A percentile compares a stretch with the other conserved stretches of the same genome.
Evolutionary conservation across 495 filamentous ascomycete species (phyloP).

Genomic region (Tuber magnatum): DNA sequence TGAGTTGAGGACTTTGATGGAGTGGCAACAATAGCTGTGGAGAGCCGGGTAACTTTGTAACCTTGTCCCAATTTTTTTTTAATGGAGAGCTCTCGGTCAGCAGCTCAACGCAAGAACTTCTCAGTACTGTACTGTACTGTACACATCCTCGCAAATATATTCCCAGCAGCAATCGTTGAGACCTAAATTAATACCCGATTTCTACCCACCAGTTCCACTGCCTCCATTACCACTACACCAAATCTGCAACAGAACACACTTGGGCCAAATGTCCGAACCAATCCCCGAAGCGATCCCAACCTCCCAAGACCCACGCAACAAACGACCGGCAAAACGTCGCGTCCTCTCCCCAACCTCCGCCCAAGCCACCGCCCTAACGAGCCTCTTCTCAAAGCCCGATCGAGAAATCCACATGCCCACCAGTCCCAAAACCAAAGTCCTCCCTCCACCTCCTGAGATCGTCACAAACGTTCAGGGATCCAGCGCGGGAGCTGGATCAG

Average conservation of each 20-base stretch:
- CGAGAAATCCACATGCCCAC: constrained; percentile 59
- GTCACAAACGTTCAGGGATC: constrained; percentile 93
- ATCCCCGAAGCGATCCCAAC: constrained; percentile 42
- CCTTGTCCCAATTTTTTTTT: not conserved
- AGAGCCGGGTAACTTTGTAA: not conserved
- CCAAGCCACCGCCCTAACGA: constrained; percentile 59
- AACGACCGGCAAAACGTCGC: constrained; percentile 70
- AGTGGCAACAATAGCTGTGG: not conserved
- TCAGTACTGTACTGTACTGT: too few species aligned
- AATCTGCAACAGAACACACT: not conserved
- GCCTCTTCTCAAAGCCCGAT: constrained; percentile 76
- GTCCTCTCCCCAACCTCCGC: constrained; percentile 58
- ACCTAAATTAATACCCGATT: not conserved
- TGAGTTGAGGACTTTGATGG: not conserved
- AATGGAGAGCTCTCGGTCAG: not conserved
- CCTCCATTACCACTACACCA: not conserved
- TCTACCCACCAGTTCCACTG: not conserved
- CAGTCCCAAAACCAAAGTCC: constrained; percentile 20
- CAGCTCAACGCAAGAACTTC: not conserved
- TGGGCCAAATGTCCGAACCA: not conserved
- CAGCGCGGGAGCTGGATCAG: constrained; percentile 78
- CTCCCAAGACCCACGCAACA: constrained; percentile 65
- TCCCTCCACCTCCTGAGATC: constrained; percentile 72
- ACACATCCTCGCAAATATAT: not conserved
- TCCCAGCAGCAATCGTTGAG: not conserved